Conservation (phyloP, 352 stramenopile species). For the Globisporangium paroecandrum region DNA sequence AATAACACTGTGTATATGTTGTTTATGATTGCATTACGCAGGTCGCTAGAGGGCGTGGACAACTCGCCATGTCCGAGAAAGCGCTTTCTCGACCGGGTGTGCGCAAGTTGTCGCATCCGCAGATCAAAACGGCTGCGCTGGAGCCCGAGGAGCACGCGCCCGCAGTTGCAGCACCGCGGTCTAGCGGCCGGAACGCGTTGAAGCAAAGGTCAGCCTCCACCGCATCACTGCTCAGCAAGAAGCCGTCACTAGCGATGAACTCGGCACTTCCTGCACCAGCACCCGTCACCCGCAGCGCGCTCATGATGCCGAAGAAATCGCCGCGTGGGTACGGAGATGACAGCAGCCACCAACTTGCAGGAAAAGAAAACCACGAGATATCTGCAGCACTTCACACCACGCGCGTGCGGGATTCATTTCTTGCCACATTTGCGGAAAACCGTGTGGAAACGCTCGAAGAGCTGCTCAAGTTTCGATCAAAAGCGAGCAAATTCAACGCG, state of each 20-base stretch:
- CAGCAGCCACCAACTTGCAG: not conserved
- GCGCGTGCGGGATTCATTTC: slow-evolving; percentile 36
- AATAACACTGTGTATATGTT: not conserved
- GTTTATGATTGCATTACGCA: not conserved
- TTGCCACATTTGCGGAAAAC: slow-evolving; percentile 30
- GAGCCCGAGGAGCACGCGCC: slow-evolving; percentile 10
- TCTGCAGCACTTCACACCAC: not conserved
- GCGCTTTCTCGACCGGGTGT: slow-evolving; percentile 17
- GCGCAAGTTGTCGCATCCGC: slow-evolving; percentile 20
- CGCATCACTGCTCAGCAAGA: slow-evolving; percentile 17
- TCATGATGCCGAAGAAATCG: slow-evolving; percentile 9
- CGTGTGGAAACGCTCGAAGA: slow-evolving; percentile 40
- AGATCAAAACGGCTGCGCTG: not conserved
- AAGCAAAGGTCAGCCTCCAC: slow-evolving; percentile 16
- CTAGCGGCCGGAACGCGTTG: slow-evolving; percentile 15
- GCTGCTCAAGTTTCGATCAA: slow-evolving; percentile 50
- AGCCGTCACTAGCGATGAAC: slow-evolving; percentile 1
- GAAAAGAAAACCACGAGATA: slow-evolving; percentile 21
- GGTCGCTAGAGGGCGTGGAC: slow-evolving; percentile 15
- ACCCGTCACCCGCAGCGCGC: not conserved
- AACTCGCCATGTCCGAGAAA: slow-evolving; percentile 18
- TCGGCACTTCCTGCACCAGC: not conserved
- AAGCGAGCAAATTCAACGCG: slow-evolving; percentile 67
- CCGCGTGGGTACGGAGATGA: not conserved
- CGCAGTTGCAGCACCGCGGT: slow-evolving; percentile 10